Evolutionary conservation across 495 filamentous ascomycete species (phyloP).

Genomic region (Staphylotrichum longicolle): DNA sequence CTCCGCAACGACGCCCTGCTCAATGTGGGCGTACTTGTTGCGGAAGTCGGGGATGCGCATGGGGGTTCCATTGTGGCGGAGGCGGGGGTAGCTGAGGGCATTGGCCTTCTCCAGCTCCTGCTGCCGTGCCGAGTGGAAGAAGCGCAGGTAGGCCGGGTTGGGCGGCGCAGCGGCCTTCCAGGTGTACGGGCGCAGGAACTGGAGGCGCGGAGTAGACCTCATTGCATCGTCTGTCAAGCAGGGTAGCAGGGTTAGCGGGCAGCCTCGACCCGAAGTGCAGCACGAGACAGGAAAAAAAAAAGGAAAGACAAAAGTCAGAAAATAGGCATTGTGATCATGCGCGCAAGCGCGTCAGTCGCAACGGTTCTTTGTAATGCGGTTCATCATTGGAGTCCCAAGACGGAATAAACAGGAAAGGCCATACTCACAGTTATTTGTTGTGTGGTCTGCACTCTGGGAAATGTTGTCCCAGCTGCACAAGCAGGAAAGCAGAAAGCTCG

Average conservation of each 20-base stretch:
- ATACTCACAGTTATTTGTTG: constrained; percentile 30
- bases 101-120: constrained; percentile 34
- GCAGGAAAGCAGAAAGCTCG: neutral
- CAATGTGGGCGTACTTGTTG: constrained; percentile 34
- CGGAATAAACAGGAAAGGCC: neutral
- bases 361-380: constrained; percentile 72
- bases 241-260: constrained; percentile 1
- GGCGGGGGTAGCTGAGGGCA: constrained; percentile 43
- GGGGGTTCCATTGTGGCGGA: constrained; percentile 29
- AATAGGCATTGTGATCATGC: constrained; percentile 60
- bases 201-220: constrained; percentile 39
- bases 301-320: constrained; percentile 38
- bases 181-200: constrained; percentile 55
- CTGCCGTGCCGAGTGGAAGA: constrained; percentile 42
- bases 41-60: constrained; percentile 43
- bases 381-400: constrained; percentile 36
- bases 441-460: constrained; percentile 1
- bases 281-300: neutral
- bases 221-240: constrained; percentile 34
- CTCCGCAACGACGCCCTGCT: constrained; percentile 29
- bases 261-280: neutral
- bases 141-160: constrained; percentile 43
- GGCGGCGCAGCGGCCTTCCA: constrained; percentile 30
- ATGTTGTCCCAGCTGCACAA: neutral
- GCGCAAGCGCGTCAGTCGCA: constrained; percentile 79